Percentiles rank a stretch among this genome's conserved stretches.
These are phyloP conservation scores for Quercus phellos DNA, from an alignment of 331 rosid species.

Conservation along the genomic window DNA sequence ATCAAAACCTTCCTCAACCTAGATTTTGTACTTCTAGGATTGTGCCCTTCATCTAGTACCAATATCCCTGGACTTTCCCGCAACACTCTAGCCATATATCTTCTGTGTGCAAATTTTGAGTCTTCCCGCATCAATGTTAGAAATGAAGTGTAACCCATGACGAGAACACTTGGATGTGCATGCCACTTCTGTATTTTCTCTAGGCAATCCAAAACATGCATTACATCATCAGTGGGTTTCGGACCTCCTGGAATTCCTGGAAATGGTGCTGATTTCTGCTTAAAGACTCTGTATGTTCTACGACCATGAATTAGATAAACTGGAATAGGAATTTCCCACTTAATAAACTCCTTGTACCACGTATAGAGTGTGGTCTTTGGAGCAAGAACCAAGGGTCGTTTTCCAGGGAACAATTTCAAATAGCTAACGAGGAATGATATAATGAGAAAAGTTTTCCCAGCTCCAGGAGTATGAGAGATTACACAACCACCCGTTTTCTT, in stretches of 20 bases:
- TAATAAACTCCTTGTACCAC: constrained; percentile 81
- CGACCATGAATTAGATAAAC: constrained; percentile 80
- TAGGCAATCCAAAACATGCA: constrained; percentile 73
- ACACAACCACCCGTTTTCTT: constrained; percentile 83
- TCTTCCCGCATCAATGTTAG: constrained; percentile 78
- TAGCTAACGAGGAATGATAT: constrained; percentile 83
- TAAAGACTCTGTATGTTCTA: constrained; percentile 43
- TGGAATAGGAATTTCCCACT: constrained; percentile 78
- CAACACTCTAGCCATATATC: constrained; percentile 78
- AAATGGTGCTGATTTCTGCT: constrained; percentile 31
- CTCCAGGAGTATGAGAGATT: constrained; percentile 90
- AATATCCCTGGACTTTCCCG: constrained; percentile 85
- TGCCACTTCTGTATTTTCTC: constrained; percentile 79
- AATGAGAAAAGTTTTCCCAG: constrained; percentile 79
- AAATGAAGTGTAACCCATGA: constrained; percentile 92
- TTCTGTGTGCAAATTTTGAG: constrained; percentile 69
- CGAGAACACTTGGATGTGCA: constrained; percentile 85
- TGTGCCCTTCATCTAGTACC: constrained; percentile 91
- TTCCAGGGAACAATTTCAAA: constrained; percentile 70
- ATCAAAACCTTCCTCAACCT: constrained; percentile 80
- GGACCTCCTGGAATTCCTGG: constrained; percentile 52
- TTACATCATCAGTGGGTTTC: constrained; percentile 58
- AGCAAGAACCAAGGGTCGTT: constrained; percentile 75
- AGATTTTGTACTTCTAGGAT: constrained; percentile 91
- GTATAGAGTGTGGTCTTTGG: constrained; percentile 85